Evolutionary conservation across 129 eudicot genomes (phyloP).

Genomic region (Flaveria ramosissima): DNA sequence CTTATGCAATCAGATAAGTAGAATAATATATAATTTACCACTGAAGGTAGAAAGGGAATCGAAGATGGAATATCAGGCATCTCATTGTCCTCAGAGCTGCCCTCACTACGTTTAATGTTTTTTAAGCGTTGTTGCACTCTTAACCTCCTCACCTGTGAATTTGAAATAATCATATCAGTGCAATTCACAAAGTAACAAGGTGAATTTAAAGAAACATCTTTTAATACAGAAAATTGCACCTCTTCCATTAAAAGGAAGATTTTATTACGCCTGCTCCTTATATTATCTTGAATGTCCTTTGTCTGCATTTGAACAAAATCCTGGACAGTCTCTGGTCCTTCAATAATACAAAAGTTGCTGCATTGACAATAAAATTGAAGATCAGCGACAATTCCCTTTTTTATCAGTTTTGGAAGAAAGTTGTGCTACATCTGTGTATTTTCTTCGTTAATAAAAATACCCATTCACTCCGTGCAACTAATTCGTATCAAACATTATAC

Average conservation of each 20-base stretch:
- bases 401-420: background rate
- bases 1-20: slow-evolving; percentile 13
- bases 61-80: slow-evolving; percentile 95
- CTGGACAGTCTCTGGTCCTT: slow-evolving; percentile 95
- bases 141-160: slow-evolving; percentile 76
- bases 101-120: slow-evolving; percentile 46
- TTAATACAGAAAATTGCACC: slow-evolving; percentile 38
- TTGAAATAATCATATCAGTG: background rate
- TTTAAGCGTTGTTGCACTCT: slow-evolving; percentile 85
- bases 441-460: background rate
- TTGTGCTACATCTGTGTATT: background rate
- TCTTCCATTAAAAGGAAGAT: slow-evolving; percentile 98
- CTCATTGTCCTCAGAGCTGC: slow-evolving; percentile 56
- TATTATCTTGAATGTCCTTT: slow-evolving; percentile 89
- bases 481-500: background rate
- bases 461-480: background rate
- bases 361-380: slow-evolving; percentile 23
- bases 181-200: slow-evolving; percentile 2
- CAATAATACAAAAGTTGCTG: slow-evolving; percentile 97
- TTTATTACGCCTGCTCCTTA: slow-evolving; percentile 90
- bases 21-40: slow-evolving; percentile 48
- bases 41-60: slow-evolving; percentile 85
- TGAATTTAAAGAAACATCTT: background rate
- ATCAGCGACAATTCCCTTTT: background rate
- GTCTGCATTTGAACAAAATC: slow-evolving; percentile 85